A percentile compares a stretch with the other conserved stretches of the same genome.
phyloP scores from a whole-genome alignment of 2,329 filamentous ascomycete genomes.

The Trichocomaceae sp. region DNA sequence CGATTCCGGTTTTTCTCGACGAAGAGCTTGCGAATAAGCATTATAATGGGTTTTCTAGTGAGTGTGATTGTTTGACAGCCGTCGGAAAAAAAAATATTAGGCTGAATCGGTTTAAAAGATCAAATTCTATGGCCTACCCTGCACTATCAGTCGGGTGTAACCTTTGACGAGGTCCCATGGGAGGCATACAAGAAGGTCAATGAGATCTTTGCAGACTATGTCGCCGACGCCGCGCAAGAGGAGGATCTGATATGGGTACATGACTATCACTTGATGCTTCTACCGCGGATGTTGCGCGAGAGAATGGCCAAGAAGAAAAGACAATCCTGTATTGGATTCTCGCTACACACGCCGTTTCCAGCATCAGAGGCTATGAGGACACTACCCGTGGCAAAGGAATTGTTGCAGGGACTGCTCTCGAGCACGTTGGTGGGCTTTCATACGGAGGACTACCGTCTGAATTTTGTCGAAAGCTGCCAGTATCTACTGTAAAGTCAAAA shows the following conservation, averaged over 20 bases:
- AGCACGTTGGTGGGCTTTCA: conserved; percentile 95
- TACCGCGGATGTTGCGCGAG: conserved; percentile 81
- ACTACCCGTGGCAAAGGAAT: conserved; percentile 75
- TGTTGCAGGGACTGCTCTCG: conserved; percentile 73
- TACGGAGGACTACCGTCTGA: conserved; percentile 90
- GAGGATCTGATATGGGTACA: conserved; percentile 92
- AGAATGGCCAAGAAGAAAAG: conserved; percentile 61
- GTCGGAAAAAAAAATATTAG: too few relatives aligned
- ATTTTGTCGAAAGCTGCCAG: conserved; percentile 85
- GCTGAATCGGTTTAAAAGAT: conserved; percentile 48
- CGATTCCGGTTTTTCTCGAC: conserved; percentile 79
- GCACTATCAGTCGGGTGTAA: conserved; percentile 92
- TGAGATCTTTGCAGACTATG: conserved; percentile 74
- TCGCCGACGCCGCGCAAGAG: conserved; percentile 72
- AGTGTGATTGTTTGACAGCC: conserved; percentile 23
- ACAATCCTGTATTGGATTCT: conserved; percentile 90
- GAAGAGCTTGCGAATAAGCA: conserved; percentile 83
- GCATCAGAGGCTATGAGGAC: conserved; percentile 90
- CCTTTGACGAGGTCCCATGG: conserved; percentile 87
- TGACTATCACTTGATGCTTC: conserved; percentile 94
- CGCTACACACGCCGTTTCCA: conserved; percentile 89
- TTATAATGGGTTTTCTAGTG: conserved; percentile 95
- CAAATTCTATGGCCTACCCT: conserved; percentile 95
- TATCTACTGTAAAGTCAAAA: conserved; percentile 60
- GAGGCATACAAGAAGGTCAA: conserved; percentile 83